Conservation (phyloP, 2,329 filamentous ascomycete species). For the Ophiostoma ips region DNA sequence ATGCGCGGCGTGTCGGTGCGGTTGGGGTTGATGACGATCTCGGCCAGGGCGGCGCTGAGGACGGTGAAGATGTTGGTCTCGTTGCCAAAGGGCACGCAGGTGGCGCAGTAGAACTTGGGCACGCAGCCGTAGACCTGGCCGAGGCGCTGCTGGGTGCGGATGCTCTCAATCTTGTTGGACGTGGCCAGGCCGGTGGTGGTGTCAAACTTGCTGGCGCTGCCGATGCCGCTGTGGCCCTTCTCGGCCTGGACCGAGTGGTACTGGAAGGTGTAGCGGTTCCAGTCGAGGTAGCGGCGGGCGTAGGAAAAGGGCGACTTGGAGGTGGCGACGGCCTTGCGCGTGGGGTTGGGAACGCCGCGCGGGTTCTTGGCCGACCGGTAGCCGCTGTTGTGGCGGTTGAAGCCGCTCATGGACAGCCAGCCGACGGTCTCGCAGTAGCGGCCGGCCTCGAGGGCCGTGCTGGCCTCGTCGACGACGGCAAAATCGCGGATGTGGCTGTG, state of each 20-base stretch:
- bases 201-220: conserved; percentile 10
- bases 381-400: conserved; percentile 36
- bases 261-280: conserved; percentile 51
- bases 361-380: conserved; percentile 29
- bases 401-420: conserved; percentile 50
- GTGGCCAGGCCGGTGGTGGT: conserved; percentile 12
- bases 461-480: conserved; percentile 45
- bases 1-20: conserved; percentile 37
- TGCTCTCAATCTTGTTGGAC: conserved; percentile 21
- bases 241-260: conserved; percentile 39
- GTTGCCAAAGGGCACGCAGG: conserved; percentile 37
- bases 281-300: conserved; percentile 52
- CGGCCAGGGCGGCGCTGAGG: conserved; percentile 34
- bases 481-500: conserved; percentile 54
- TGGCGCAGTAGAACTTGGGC: conserved; percentile 44
- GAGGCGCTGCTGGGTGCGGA: conserved; percentile 39
- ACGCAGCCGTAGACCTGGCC: conserved; percentile 45
- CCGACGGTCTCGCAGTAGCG: conserved; percentile 56
- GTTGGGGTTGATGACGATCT: conserved; percentile 36
- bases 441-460: conserved; percentile 47
- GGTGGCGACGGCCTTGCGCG: conserved; percentile 25
- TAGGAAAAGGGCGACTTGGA: conserved; percentile 30
- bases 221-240: background rate
- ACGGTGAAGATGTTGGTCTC: conserved; percentile 41
- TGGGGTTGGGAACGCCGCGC: conserved; percentile 24